These are phyloP conservation scores for Coniochaeta prunicola DNA, from an alignment of 2,329 filamentous ascomycete genomes.

Conservation along the genomic window DNA sequence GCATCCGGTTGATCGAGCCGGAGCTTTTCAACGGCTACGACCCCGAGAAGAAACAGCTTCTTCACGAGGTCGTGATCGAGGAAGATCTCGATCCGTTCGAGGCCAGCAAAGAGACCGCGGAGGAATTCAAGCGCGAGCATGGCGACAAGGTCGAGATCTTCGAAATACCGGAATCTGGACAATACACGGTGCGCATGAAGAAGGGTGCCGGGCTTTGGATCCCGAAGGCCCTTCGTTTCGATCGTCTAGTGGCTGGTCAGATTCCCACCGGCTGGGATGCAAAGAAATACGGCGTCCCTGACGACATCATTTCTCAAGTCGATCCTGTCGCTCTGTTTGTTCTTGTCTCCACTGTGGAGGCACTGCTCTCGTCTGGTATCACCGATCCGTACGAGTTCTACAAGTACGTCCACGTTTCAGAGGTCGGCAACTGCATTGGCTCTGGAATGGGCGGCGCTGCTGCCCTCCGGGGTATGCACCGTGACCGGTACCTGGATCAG, in stretches of 20 bases:
- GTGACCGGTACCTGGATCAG: constrained; percentile 93
- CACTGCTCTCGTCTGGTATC: constrained; percentile 86
- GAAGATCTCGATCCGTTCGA: constrained; percentile 97
- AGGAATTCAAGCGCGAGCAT: constrained; percentile 95
- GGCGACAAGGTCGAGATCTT: constrained; percentile 97
- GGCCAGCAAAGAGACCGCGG: constrained; percentile 91
- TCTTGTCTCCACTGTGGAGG: constrained; percentile 87
- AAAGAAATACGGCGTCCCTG: constrained; percentile 90
- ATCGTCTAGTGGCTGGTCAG: constrained; percentile 94
- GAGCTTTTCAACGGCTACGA: constrained; percentile 97
- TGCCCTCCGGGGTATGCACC: constrained; percentile 95
- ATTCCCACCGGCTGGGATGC: constrained; percentile 97
- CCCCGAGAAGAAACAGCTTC: constrained; percentile 95
- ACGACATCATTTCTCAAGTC: constrained; percentile 96
- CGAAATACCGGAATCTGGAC: constrained; percentile 85
- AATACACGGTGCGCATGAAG: constrained; percentile 90
- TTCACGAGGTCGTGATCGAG: constrained; percentile 95
- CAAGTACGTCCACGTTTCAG: constrained; percentile 97
- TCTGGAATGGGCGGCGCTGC: constrained; percentile 95
- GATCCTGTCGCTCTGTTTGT: constrained; percentile 95
- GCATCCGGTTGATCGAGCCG: constrained; percentile 95
- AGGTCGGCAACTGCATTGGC: constrained; percentile 96
- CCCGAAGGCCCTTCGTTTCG: constrained; percentile 93
- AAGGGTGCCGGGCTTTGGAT: constrained; percentile 94
- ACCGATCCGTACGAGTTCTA: constrained; percentile 99